Evolutionary conservation across 2,329 filamentous ascomycete genomes (phyloP).

Genomic region (Penicillium sp.): DNA sequence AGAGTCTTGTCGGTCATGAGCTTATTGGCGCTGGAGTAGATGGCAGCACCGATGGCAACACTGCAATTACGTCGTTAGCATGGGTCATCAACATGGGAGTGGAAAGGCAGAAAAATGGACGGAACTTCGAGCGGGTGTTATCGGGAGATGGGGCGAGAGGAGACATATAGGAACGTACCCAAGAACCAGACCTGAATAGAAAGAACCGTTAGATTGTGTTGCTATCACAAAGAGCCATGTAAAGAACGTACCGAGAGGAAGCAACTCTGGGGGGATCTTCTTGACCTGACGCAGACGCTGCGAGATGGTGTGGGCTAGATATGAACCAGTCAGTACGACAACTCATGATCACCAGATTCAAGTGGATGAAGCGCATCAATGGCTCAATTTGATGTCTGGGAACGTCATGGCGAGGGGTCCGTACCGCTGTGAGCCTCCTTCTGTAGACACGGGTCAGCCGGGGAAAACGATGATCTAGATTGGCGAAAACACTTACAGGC

Average conservation of each 20-base stretch:
- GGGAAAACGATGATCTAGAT: slow-evolving; percentile 19
- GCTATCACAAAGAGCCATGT: not conserved
- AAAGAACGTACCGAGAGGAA: slow-evolving; percentile 72
- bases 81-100: slow-evolving; percentile 1
- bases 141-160: slow-evolving; percentile 10
- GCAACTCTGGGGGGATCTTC: slow-evolving; percentile 87
- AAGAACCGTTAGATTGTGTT: slow-evolving; percentile 23
- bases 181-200: slow-evolving; percentile 68
- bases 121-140: slow-evolving; percentile 12
- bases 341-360: not conserved
- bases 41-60: slow-evolving; percentile 66
- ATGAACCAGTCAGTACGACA: slow-evolving; percentile 22
- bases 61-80: slow-evolving; percentile 35
- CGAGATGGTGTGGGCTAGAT: slow-evolving; percentile 85
- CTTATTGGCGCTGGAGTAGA: slow-evolving; percentile 78
- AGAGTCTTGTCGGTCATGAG: slow-evolving; percentile 86
- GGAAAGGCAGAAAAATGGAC: slow-evolving; percentile 15
- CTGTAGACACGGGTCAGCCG: slow-evolving; percentile 45
- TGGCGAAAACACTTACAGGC: slow-evolving; percentile 54
- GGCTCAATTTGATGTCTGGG: not conserved
- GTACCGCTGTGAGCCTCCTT: slow-evolving; percentile 61
- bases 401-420: slow-evolving; percentile 17
- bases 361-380: not conserved
- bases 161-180: slow-evolving; percentile 52
- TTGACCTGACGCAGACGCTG: slow-evolving; percentile 87